Conservation (phyloP, 371 early-diverging fungal genomes). For the Mucor sp. region DNA sequence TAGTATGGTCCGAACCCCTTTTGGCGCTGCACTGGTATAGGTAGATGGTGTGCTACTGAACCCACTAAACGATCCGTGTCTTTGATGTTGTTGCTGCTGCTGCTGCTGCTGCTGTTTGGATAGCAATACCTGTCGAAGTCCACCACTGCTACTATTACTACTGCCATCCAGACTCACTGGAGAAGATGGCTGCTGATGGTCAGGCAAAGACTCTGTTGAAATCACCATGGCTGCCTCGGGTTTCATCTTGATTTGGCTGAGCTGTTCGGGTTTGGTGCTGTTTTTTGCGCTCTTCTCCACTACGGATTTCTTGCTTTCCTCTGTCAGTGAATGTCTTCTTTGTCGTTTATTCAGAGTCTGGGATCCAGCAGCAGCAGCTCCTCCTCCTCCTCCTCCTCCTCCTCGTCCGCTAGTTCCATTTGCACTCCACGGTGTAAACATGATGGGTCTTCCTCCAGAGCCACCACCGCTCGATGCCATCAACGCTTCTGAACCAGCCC, state of each 20-base stretch:
- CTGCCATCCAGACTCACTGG: not conserved
- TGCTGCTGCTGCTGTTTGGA: slow-evolving; percentile 16
- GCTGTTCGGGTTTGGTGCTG: not conserved
- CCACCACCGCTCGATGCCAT: slow-evolving; percentile 3
- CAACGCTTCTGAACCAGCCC: not conserved
- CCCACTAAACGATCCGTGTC: not conserved
- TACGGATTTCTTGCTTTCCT: not conserved
- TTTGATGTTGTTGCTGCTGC: slow-evolving; percentile 7
- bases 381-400: not conserved
- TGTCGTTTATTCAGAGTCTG: slow-evolving; percentile 19
- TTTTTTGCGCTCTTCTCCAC: not conserved
- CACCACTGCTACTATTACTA: not conserved
- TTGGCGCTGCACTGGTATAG: not conserved
- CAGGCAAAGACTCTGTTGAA: slow-evolving; percentile 8
- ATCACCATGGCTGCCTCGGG: slow-evolving; percentile 14
- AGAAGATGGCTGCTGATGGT: slow-evolving; percentile 2
- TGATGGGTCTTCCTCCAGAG: slow-evolving; percentile 13
- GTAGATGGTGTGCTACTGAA: not conserved
- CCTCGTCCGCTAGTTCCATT: not conserved
- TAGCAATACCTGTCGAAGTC: slow-evolving; percentile 6
- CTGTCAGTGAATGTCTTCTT: slow-evolving; percentile 9
- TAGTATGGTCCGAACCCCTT: slow-evolving; percentile 4
- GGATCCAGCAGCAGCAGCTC: not conserved
- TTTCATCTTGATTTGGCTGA: not conserved
- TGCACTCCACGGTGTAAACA: slow-evolving; percentile 6